Evolutionary conservation across 1,284 basidiomycete species (phyloP), one percentile per base, ranked within the genome.

Genomic region (Porogramme epimiltina): DNA sequence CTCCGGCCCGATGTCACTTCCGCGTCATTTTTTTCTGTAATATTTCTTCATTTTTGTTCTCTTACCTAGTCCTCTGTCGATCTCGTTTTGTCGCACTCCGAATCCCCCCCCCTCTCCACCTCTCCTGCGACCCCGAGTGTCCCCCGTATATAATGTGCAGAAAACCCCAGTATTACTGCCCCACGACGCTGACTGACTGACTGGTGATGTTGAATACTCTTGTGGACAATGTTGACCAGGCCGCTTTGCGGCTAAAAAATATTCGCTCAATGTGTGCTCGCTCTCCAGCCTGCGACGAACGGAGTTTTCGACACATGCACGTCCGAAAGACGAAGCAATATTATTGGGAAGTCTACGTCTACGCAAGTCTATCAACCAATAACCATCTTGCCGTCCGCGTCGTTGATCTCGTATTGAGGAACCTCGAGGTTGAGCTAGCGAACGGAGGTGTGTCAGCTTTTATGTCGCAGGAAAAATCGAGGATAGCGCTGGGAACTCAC

Each of bases 381-480:
- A 70, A 95, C 71, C 62, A 98, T 79, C 79, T 98, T 96, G 66
- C 83, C 85, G 61, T 93, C 92, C 46, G 75, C 90, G 40, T 95
- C 93, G 69, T 87, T 88, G 80, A 97, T 91, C 61, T 87, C 84
- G 75, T 97, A 89, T 61, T 79, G 80, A 60, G 91, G 93, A 54
- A 98, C 82, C 73, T 98, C 96, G 62, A 99, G 83, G 79, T 99
- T 99, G 66, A 95, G 84, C 90, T 89, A 37, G 62, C 3, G 45
- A 26, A 48, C n/a, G 37, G 8, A 50, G 22, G 50, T 16, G 42
- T 59, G 49, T 59, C n/a, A 58, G 53, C 31, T 5, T 31, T 13
- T 34, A 28, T 42, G 36, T 54, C 15, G 20, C 18, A 40, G 22
- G 26, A 31, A 20, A 52, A 36, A 19, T 36, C 15, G 22, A 42